Percentiles rank a stretch among this genome's conserved stretches.
Conservation (phyloP, 2,329 filamentous ascomycete genomes). For the Paraconiothyrium brasiliense region DNA sequence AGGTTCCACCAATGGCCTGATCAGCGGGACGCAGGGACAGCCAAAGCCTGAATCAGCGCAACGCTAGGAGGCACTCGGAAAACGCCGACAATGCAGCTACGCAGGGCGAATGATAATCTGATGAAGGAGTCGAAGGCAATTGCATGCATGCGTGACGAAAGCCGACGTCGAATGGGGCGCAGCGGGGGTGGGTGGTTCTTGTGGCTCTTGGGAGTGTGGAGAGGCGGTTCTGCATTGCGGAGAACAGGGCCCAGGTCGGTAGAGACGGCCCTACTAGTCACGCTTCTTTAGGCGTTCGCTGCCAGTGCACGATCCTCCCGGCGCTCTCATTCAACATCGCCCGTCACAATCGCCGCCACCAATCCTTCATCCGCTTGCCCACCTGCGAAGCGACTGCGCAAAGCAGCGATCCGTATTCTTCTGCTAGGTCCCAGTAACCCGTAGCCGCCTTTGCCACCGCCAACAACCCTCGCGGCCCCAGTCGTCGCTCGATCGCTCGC, state of each 20-base stretch:
- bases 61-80: neutral
- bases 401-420: neutral
- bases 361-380: neutral
- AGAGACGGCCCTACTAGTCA: neutral
- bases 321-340: constrained; percentile 14
- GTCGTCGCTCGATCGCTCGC: constrained; percentile 27
- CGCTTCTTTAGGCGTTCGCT: neutral
- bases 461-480: constrained; percentile 23
- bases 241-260: constrained; percentile 2
- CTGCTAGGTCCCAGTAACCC: neutral
- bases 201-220: constrained; percentile 12
- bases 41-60: constrained; percentile 10
- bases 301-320: constrained; percentile 14
- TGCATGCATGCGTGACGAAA: neutral
- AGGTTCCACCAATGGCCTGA: constrained; percentile 10
- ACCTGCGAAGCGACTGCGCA: neutral
- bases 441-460: constrained; percentile 11
- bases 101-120: neutral
- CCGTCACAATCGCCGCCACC: constrained; percentile 16
- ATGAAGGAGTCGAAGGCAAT: neutral
- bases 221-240: constrained; percentile 15
- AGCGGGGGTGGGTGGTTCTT: neutral
- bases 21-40: constrained; percentile 4
- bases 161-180: neutral
- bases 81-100: neutral